Conservation (phyloP, 305 asterid genomes). For the Plantago lanceolata region DNA sequence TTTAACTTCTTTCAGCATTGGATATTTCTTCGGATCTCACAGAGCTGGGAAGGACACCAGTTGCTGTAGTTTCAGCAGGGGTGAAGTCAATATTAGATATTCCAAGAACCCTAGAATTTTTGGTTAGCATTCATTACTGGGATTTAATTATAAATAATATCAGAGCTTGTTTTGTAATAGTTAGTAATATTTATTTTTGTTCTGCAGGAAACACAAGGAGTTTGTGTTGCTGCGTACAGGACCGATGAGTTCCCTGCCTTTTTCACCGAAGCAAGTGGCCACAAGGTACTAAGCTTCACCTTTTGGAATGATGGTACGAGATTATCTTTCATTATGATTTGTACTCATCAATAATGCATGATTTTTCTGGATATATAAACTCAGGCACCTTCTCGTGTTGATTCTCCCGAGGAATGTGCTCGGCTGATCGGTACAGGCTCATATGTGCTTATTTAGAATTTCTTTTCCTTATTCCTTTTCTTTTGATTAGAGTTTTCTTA, state of each 20-base stretch:
- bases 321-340: neutral
- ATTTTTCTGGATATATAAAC: conserved; percentile 10
- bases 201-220: conserved; percentile 93
- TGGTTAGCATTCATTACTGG: conserved; percentile 48
- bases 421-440: conserved; percentile 54
- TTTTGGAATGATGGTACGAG: neutral
- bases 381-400: conserved; percentile 83
- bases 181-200: conserved; percentile 14
- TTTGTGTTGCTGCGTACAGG: conserved; percentile 78
- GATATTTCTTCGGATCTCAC: conserved; percentile 90
- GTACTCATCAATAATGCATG: neutral
- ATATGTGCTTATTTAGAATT: conserved; percentile 12
- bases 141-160: conserved; percentile 3
- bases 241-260: conserved; percentile 84
- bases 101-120: conserved; percentile 76
- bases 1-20: conserved; percentile 48
- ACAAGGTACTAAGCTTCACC: conserved; percentile 43
- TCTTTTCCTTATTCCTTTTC: neutral
- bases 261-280: conserved; percentile 81
- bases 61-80: conserved; percentile 87
- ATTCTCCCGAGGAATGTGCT: conserved; percentile 89
- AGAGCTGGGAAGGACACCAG: conserved; percentile 87
- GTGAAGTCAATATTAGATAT: conserved; percentile 89
- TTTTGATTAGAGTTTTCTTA: conserved; percentile 16
- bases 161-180: conserved; percentile 1